A percentile compares a stretch with the other conserved stretches of the same genome.
Evolutionary conservation across 164 flowering plant genomes (phyloP).

Genomic region (Magnolia changhungtana): DNA sequence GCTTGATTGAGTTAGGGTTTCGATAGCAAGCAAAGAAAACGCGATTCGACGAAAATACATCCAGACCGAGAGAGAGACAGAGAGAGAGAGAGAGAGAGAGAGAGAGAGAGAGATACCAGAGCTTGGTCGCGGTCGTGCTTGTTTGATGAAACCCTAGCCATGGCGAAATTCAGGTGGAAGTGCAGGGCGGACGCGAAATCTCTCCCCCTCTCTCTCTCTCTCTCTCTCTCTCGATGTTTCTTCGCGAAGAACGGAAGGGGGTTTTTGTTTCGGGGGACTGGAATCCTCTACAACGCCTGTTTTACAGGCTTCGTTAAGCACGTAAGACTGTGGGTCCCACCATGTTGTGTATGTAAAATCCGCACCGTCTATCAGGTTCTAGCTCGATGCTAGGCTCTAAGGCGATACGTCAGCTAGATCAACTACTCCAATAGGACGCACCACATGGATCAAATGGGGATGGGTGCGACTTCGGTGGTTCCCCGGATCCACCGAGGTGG

Average conservation of each 20-base stretch:
- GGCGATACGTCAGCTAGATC: too few species aligned
- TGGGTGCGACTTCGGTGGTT: too few species aligned
- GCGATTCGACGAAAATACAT: not conserved
- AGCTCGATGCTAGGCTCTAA: too few species aligned
- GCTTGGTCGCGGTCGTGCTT: slow-evolving; percentile 52
- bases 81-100: not conserved
- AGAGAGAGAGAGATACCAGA: slow-evolving; percentile 28
- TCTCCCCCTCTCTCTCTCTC: not conserved
- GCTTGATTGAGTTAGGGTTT: too few species aligned
- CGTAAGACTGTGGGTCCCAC: not conserved
- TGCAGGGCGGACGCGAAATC: not conserved
- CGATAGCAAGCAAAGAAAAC: too few species aligned
- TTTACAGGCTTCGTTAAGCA: too few species aligned
- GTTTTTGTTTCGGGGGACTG: not conserved
- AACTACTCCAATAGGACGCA: too few species aligned
- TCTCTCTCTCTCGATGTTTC: not conserved
- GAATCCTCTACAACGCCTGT: not conserved
- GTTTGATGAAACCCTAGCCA: slow-evolving; percentile 37
- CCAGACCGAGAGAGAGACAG: not conserved
- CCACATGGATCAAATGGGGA: too few species aligned
- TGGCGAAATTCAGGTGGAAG: slow-evolving; percentile 3
- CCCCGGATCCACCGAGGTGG: too few species aligned
- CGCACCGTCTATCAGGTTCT: too few species aligned
- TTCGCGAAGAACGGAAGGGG: not conserved
- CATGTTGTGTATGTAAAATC: not conserved